phyloP scores from a whole-genome alignment of 306 rosid genomes.

The Gastrolobium bilobum region DNA sequence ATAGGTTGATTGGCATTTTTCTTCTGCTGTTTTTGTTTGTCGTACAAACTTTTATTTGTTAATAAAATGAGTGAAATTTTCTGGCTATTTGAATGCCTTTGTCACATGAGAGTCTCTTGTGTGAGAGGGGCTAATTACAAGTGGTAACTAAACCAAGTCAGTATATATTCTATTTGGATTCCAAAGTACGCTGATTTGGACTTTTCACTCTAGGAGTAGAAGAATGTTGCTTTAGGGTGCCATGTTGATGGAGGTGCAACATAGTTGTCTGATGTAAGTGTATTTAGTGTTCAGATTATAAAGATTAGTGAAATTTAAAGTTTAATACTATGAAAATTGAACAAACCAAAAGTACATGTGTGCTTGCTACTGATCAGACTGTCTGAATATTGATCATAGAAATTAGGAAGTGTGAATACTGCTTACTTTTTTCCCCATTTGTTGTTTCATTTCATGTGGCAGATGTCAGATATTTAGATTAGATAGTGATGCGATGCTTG shows the following conservation, averaged over 20 bases:
- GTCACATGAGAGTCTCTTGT: too few species aligned
- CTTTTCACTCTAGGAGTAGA: too few species aligned
- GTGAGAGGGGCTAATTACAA: too few species aligned
- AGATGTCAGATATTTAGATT: constrained; percentile 36
- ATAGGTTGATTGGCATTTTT: too few species aligned
- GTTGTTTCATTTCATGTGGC: constrained; percentile 9
- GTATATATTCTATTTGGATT: too few species aligned
- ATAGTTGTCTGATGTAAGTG: neutral
- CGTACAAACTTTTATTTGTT: too few species aligned
- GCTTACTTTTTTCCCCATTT: neutral
- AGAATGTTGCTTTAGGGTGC: neutral
- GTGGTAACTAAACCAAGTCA: too few species aligned
- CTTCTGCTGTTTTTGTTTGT: too few species aligned
- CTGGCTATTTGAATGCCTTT: too few species aligned
- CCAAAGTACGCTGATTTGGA: too few species aligned
- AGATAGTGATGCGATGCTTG: constrained; percentile 39
- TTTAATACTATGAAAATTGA: constrained; percentile 1
- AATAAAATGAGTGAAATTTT: too few species aligned
- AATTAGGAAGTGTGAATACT: constrained; percentile 3
- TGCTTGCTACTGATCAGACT: neutral
- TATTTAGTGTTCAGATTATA: neutral
- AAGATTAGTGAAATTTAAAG: constrained; percentile 11
- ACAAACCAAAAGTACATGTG: constrained; percentile 15
- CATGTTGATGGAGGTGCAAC: neutral
- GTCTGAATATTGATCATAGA: neutral